Evolutionary conservation across 495 filamentous ascomycete species (phyloP).

Genomic region (Pseudomonodictys pantanalensis): DNA sequence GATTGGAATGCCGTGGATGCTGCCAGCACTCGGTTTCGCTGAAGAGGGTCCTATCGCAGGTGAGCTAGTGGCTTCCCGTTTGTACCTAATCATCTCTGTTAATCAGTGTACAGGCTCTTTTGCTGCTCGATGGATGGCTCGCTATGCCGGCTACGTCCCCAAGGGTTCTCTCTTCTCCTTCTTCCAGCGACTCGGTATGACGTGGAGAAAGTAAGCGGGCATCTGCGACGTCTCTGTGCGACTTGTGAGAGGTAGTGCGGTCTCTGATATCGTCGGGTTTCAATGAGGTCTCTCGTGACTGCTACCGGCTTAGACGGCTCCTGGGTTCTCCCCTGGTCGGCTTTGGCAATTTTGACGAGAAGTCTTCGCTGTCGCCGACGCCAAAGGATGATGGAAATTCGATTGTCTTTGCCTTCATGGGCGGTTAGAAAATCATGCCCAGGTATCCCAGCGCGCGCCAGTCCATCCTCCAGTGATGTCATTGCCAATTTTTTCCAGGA

Average conservation of each 20-base stretch:
- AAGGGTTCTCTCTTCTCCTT: constrained; percentile 50
- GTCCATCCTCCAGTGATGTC: background rate
- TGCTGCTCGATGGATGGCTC: constrained; percentile 48
- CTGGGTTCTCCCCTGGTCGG: background rate
- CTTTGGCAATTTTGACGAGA: no score
- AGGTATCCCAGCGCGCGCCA: no score
- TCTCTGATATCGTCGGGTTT: no score
- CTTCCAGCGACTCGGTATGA: constrained; percentile 54
- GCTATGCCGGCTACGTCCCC: constrained; percentile 48
- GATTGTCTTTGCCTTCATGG: no score
- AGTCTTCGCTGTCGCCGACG: no score
- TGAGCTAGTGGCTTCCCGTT: constrained; percentile 17
- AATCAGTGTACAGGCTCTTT: constrained; percentile 40
- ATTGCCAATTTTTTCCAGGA: no score
- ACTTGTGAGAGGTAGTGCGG: no score
- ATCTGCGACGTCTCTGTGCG: background rate
- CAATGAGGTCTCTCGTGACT: background rate
- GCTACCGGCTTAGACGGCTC: background rate
- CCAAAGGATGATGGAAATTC: no score
- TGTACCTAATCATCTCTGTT: background rate
- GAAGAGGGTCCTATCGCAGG: constrained; percentile 50
- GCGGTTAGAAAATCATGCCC: no score
- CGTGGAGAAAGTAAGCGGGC: constrained; percentile 25
- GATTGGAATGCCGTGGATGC: constrained; percentile 45
- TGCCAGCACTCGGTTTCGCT: constrained; percentile 52